phyloP scores from a whole-genome alignment of 2,329 filamentous ascomycete genomes.

The Ophiostoma sp. region DNA sequence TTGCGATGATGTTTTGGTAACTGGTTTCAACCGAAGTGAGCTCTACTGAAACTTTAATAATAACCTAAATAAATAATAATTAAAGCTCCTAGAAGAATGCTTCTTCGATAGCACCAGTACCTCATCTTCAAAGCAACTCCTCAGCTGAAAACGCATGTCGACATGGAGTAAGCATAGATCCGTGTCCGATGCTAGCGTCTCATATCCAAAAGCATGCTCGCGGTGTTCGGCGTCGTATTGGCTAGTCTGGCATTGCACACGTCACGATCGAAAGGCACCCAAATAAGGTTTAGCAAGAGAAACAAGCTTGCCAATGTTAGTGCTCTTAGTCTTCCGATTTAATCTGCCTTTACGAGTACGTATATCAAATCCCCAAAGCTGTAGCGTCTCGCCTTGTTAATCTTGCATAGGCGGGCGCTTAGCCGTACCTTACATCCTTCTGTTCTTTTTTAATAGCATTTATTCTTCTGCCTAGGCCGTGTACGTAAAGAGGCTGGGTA shows the following conservation, averaged over 20 bases:
- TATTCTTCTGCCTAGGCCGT: constrained; percentile 4
- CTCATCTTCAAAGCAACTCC: too few relatives aligned
- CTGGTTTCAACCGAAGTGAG: too few relatives aligned
- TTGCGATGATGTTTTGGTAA: not conserved
- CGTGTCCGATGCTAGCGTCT: not conserved
- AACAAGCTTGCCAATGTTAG: not conserved
- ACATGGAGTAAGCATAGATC: not conserved
- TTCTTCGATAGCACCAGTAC: too few relatives aligned
- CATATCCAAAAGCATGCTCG: not conserved
- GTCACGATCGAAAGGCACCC: not conserved
- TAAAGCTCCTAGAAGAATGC: too few relatives aligned
- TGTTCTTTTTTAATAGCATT: not conserved
- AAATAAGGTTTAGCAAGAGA: not conserved
- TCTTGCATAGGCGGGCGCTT: not conserved
- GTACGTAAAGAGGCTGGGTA: constrained; percentile 5
- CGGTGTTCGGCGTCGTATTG: not conserved
- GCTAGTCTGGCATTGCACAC: not conserved
- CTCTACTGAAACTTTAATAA: too few relatives aligned
- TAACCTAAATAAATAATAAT: too few relatives aligned
- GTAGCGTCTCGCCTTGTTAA: not conserved
- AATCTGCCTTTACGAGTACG: not conserved
- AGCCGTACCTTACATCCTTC: not conserved
- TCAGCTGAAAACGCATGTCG: too few relatives aligned
- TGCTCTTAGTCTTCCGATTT: not conserved
- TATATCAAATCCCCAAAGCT: not conserved